Percentiles rank a stretch among this genome's conserved stretches.
Evolutionary conservation across 139 green algal species (phyloP).

Genomic region (Cymbomonas tetramitiformis): DNA sequence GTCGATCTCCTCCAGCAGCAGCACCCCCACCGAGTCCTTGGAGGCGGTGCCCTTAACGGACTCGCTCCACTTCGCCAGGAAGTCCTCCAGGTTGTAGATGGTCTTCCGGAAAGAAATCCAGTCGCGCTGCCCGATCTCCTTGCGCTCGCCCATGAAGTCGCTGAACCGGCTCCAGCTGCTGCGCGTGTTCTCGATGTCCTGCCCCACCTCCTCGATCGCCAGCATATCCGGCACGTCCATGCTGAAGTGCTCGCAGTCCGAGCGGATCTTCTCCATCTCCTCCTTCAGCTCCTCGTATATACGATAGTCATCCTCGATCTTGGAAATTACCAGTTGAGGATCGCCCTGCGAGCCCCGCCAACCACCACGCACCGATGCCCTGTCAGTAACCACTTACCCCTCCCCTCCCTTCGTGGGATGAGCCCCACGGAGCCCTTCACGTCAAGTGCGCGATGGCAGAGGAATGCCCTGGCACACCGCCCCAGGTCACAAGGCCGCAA

Average conservation of each 20-base stretch:
- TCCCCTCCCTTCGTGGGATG: no score
- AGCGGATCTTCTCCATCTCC: constrained; percentile 33
- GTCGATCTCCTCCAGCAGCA: constrained; percentile 44
- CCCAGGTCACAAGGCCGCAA: no score
- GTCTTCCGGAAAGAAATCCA: constrained; percentile 55
- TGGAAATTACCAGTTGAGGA: constrained; percentile 38
- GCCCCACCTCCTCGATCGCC: constrained; percentile 36
- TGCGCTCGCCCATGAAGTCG: constrained; percentile 43
- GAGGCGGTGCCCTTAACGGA: constrained; percentile 24
- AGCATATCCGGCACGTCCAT: constrained; percentile 39
- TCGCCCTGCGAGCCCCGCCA: no score
- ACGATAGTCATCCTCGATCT: constrained; percentile 40
- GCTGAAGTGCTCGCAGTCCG: constrained; percentile 47
- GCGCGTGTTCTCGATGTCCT: constrained; percentile 34
- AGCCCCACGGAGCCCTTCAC: no score
- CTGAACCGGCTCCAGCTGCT: constrained; percentile 30
- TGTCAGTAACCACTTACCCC: no score
- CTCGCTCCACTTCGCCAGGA: constrained; percentile 54
- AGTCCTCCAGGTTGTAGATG: constrained; percentile 55
- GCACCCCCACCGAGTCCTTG: constrained; percentile 38
- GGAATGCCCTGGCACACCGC: no score
- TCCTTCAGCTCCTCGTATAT: constrained; percentile 27
- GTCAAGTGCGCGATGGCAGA: no score
- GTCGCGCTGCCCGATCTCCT: constrained; percentile 44
- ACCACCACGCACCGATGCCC: no score